A percentile compares a stretch with the other conserved stretches of the same genome.
These are phyloP conservation scores for Candida namnaoensis DNA, from an alignment of 805 yeast species.

Conservation along the genomic window DNA sequence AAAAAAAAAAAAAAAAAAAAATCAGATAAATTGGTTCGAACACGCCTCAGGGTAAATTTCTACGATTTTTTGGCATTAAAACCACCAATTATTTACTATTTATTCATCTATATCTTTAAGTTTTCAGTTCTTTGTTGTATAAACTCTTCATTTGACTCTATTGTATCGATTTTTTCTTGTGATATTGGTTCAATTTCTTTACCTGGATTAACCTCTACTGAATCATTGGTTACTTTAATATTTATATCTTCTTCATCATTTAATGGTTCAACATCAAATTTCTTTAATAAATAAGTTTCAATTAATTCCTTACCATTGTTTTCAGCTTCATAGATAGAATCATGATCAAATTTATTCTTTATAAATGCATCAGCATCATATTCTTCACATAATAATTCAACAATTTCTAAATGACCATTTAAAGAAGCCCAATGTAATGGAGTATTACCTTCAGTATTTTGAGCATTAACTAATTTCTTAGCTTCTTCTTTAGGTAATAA, in stretches of 20 bases:
- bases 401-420: slow-evolving; percentile 74
- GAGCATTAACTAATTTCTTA: slow-evolving; percentile 33
- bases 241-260: slow-evolving; percentile 33
- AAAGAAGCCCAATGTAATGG: slow-evolving; percentile 95
- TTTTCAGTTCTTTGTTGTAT: slow-evolving; percentile 21
- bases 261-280: slow-evolving; percentile 62
- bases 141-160: slow-evolving; percentile 24
- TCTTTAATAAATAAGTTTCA: slow-evolving; percentile 67
- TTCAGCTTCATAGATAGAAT: slow-evolving; percentile 85
- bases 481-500: slow-evolving; percentile 37
- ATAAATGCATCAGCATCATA: slow-evolving; percentile 75
- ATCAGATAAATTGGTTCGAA: too few relatives aligned
- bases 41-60: too few relatives aligned
- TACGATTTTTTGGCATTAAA: too few relatives aligned
- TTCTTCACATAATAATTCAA: slow-evolving; percentile 60
- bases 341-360: slow-evolving; percentile 71
- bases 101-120: slow-evolving; percentile 6
- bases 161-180: slow-evolving; percentile 33
- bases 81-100: neutral
- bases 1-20: neutral
- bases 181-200: slow-evolving; percentile 41
- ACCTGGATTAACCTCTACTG: slow-evolving; percentile 36
- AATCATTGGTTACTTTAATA: slow-evolving; percentile 15
- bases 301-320: slow-evolving; percentile 65
- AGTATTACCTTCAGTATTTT: slow-evolving; percentile 84